A percentile compares a stretch with the other conserved stretches of the same genome.
Conservation (phyloP, 306 rosid genomes). For the Vigna angularis region DNA sequence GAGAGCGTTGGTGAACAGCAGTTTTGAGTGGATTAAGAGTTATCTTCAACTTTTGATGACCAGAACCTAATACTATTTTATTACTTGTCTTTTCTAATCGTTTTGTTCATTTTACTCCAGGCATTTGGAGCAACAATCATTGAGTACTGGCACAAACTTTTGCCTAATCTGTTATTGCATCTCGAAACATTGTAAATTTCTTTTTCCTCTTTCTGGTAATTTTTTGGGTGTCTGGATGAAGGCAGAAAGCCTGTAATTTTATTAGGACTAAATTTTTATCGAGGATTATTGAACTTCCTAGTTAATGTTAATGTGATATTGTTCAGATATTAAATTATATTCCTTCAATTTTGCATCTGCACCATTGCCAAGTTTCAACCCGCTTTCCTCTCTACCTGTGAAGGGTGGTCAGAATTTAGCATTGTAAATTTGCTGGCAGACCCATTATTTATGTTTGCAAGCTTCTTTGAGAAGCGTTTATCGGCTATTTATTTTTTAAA, state of each 20-base stretch:
- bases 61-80: constrained; percentile 57
- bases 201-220: constrained; percentile 38
- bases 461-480: too few species aligned
- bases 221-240: constrained; percentile 58
- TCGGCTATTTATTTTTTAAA: too few species aligned
- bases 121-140: constrained; percentile 56
- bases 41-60: constrained; percentile 58
- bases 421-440: not conserved
- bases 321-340: constrained; percentile 26
- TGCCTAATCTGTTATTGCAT: constrained; percentile 53
- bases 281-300: constrained; percentile 47
- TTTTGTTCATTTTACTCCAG: constrained; percentile 58
- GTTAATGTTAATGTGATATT: constrained; percentile 46
- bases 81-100: constrained; percentile 51
- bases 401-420: not conserved
- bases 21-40: constrained; percentile 54
- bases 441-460: not conserved
- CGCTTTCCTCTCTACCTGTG: not conserved
- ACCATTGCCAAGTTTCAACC: not conserved
- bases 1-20: constrained; percentile 58
- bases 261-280: constrained; percentile 52
- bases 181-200: constrained; percentile 54
- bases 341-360: not conserved
- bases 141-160: constrained; percentile 58
- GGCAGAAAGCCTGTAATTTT: constrained; percentile 64